These are phyloP conservation scores for Plasmodium fragile DNA, from an alignment of 169 alveolate species.

Conservation along the genomic window DNA sequence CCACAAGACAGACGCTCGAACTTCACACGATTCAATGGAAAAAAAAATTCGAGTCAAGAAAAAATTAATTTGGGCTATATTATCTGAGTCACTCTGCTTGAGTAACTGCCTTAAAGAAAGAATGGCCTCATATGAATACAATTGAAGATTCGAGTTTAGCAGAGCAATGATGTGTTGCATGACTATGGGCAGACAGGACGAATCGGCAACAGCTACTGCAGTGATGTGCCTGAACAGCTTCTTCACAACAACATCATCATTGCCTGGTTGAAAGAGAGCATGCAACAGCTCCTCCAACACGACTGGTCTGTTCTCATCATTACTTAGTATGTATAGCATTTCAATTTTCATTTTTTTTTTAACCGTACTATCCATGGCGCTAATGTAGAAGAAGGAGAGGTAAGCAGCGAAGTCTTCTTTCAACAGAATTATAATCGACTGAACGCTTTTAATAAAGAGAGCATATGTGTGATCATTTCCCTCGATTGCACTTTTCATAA, in stretches of 20 bases:
- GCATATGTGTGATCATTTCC: slow-evolving; percentile 36
- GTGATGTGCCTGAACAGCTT: slow-evolving; percentile 23
- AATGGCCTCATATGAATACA: slow-evolving; percentile 41
- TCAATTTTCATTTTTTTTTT: slow-evolving; percentile 29
- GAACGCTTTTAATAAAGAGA: slow-evolving; percentile 35
- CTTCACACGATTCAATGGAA: slow-evolving; percentile 6
- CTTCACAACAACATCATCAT: slow-evolving; percentile 11
- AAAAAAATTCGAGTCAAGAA: slow-evolving; percentile 26
- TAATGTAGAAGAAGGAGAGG: slow-evolving; percentile 28
- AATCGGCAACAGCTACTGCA: slow-evolving; percentile 9
- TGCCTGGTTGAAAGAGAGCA: slow-evolving; percentile 27
- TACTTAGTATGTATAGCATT: neutral
- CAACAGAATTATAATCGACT: slow-evolving; percentile 12
- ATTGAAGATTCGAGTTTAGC: slow-evolving; percentile 4
- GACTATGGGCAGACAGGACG: slow-evolving; percentile 15
- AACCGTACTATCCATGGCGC: neutral
- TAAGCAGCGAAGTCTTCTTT: slow-evolving; percentile 11
- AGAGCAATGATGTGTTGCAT: slow-evolving; percentile 21
- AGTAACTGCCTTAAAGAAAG: slow-evolving; percentile 28
- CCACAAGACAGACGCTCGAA: slow-evolving; percentile 33
- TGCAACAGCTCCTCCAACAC: slow-evolving; percentile 22
- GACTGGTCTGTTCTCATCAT: neutral
- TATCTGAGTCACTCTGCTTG: slow-evolving; percentile 8
- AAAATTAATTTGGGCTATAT: neutral
- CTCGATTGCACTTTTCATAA: slow-evolving; percentile 20